A percentile compares a stretch with the other conserved stretches of the same genome.
Evolutionary conservation across 2,329 filamentous ascomycete species (phyloP).

Genomic region (Microdochium trichocladiopsis): DNA sequence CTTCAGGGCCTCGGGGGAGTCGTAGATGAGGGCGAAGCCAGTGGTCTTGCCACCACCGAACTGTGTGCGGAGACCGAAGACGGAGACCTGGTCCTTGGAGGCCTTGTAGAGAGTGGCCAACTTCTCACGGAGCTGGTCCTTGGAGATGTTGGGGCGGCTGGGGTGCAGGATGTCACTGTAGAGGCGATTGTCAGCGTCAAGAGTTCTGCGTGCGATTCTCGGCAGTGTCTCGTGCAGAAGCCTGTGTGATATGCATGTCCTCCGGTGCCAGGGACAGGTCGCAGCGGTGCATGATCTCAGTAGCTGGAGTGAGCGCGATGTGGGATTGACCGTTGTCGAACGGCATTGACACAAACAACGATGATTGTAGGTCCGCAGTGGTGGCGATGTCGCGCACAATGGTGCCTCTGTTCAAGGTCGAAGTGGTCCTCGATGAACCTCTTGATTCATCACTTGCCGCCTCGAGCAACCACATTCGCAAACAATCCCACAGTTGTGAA

Average conservation of each 20-base stretch:
- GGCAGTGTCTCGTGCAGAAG: not conserved
- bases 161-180: constrained; percentile 98
- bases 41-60: constrained; percentile 99
- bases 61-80: constrained; percentile 97
- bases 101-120: constrained; percentile 96
- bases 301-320: constrained; percentile 1
- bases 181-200: constrained; percentile 2
- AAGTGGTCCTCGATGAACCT: too few relatives aligned
- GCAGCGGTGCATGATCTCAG: too few relatives aligned
- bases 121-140: constrained; percentile 96
- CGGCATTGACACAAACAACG: too few relatives aligned
- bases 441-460: too few relatives aligned
- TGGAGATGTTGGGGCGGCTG: constrained; percentile 96
- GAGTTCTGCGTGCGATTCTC: not conserved
- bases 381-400: too few relatives aligned
- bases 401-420: too few relatives aligned
- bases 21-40: constrained; percentile 97
- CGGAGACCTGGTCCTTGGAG: constrained; percentile 93
- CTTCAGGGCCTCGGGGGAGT: constrained; percentile 97
- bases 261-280: not conserved
- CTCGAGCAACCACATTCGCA: too few relatives aligned
- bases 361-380: too few relatives aligned
- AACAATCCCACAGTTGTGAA: too few relatives aligned
- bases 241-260: constrained; percentile 1
- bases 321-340: not conserved